A percentile compares a stretch with the other conserved stretches of the same genome.
phyloP scores from a whole-genome alignment of 2,329 filamentous ascomycete genomes.

The Hypoxylon sp. region DNA sequence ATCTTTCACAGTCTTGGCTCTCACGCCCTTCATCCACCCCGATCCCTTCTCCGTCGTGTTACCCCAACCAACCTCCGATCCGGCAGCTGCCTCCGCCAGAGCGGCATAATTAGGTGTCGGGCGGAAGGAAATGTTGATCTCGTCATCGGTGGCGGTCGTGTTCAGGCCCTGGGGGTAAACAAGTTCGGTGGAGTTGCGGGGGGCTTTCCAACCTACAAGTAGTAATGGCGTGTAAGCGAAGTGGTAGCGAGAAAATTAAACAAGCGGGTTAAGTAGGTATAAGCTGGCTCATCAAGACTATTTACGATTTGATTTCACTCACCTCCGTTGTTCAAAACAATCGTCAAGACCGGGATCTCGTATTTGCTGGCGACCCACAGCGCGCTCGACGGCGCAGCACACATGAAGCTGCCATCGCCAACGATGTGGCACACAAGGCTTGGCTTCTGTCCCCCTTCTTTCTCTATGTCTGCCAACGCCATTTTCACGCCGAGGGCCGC shows the following conservation, averaged over 20 bases:
- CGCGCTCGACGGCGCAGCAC: conserved; percentile 57
- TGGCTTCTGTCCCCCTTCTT: conserved; percentile 53
- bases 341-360: conserved; percentile 56
- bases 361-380: conserved; percentile 60
- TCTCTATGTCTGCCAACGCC: conserved; percentile 61
- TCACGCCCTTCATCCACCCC: conserved; percentile 36
- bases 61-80: conserved; percentile 32
- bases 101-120: conserved; percentile 41
- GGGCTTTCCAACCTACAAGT: conserved; percentile 42
- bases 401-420: conserved; percentile 60
- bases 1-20: conserved; percentile 31
- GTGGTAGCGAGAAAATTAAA: neutral
- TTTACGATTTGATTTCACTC: conserved; percentile 42
- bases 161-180: conserved; percentile 40
- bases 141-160: conserved; percentile 37
- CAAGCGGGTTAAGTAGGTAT: no score
- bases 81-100: conserved; percentile 41
- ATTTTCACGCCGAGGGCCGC: conserved; percentile 80
- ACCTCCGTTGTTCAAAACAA: conserved; percentile 62
- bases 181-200: conserved; percentile 37
- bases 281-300: no score
- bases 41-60: conserved; percentile 8
- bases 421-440: conserved; percentile 58
- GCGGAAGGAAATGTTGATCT: conserved; percentile 41
- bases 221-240: neutral